These are phyloP conservation scores for Novymonas esmeraldas DNA, from an alignment of 208 protist species.

Conservation along the genomic window DNA sequence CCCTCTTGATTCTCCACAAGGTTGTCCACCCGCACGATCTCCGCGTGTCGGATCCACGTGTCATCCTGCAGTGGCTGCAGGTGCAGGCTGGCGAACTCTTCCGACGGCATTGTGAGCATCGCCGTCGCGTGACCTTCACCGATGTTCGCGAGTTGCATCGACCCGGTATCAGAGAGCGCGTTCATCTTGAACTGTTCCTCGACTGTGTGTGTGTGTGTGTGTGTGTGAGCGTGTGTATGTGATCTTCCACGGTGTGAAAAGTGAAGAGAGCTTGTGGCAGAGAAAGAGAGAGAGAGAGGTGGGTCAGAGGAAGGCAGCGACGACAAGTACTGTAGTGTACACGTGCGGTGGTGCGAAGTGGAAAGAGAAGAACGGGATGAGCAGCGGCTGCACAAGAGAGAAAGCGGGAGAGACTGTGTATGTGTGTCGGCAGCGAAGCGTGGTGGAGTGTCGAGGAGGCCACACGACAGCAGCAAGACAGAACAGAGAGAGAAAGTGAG, in stretches of 20 bases:
- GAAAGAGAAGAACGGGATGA: background rate
- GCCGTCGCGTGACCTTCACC: background rate
- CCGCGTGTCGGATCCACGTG: conserved; percentile 77
- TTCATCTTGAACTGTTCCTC: conserved; percentile 3
- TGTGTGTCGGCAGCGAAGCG: no score
- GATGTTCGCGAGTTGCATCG: conserved; percentile 7
- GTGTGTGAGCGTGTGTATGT: background rate
- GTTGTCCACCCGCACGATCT: conserved; percentile 75
- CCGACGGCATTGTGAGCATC: conserved; percentile 59
- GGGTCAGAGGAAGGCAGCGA: no score
- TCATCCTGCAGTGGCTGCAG: conserved; percentile 84
- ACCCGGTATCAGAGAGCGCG: background rate
- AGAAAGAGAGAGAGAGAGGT: background rate
- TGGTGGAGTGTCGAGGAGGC: no score
- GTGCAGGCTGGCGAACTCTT: conserved; percentile 68
- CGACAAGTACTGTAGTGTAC: no score
- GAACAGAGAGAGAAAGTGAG: no score
- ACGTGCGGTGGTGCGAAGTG: no score
- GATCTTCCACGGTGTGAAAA: background rate
- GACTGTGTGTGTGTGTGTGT: conserved; percentile 1
- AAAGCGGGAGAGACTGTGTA: no score
- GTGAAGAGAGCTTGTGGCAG: background rate
- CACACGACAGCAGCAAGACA: no score
- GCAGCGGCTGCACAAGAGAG: background rate
- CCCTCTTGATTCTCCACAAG: conserved; percentile 57